Evolutionary conservation across 148 eudicot species (phyloP).

Genomic region (Fallopia convolvulus): DNA sequence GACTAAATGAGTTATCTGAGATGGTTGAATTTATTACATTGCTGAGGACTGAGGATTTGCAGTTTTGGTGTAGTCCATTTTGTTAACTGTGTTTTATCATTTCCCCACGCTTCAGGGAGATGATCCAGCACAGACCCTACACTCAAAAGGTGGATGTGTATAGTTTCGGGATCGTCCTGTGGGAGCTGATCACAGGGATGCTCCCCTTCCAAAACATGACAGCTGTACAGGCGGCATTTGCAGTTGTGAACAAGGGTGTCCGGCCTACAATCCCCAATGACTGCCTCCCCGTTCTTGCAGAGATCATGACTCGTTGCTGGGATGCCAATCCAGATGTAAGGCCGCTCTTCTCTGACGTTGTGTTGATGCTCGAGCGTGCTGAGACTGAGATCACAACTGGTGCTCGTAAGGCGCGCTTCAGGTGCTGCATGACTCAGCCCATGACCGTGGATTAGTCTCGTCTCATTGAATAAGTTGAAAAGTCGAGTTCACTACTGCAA

Average conservation of each 20-base stretch:
- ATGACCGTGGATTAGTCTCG: conserved; percentile 14
- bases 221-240: conserved; percentile 96
- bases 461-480: background rate
- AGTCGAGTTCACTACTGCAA: background rate
- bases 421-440: conserved; percentile 17
- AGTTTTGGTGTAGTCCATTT: background rate
- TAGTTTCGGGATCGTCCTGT: conserved; percentile 91
- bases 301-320: conserved; percentile 96
- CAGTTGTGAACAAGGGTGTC: conserved; percentile 91
- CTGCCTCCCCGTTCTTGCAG: conserved; percentile 67
- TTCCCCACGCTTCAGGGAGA: conserved; percentile 50
- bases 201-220: conserved; percentile 95
- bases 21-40: background rate
- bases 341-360: conserved; percentile 73
- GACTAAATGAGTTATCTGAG: background rate
- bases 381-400: conserved; percentile 13
- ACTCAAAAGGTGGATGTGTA: conserved; percentile 92
- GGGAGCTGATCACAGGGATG: conserved; percentile 92
- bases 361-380: conserved; percentile 64
- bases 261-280: conserved; percentile 66
- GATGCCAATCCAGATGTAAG: conserved; percentile 71
- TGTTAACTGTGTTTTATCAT: background rate
- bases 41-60: background rate
- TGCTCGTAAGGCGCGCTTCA: conserved; percentile 16
- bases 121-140: conserved; percentile 97